A percentile compares a stretch with the other conserved stretches of the same genome.
Conservation (phyloP, 768 basidiomycete species). For the Termitomyces sp. region DNA sequence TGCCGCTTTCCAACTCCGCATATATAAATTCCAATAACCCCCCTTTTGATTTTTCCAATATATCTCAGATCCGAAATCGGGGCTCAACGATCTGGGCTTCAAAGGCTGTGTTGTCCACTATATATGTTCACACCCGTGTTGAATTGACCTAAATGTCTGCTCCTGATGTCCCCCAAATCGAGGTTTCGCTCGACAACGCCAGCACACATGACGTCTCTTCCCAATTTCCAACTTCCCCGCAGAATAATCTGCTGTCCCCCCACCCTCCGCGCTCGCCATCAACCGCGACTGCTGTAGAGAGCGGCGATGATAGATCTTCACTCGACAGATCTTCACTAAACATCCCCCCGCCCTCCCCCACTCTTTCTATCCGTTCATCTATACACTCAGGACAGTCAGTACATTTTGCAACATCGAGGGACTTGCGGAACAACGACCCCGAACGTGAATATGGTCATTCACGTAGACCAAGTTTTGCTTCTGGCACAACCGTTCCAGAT, state of each 20-base stretch:
- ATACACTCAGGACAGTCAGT: conserved; percentile 30
- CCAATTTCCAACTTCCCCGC: background rate
- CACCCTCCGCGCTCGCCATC: conserved; percentile 16
- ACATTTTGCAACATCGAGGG: conserved; percentile 53
- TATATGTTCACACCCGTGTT: too few relatives aligned
- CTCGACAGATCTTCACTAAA: conserved; percentile 5
- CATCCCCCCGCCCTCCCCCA: conserved; percentile 68
- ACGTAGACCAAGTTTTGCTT: conserved; percentile 55
- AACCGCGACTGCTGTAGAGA: conserved; percentile 17
- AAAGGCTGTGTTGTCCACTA: too few relatives aligned
- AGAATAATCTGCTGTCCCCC: conserved; percentile 25
- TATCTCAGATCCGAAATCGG: too few relatives aligned
- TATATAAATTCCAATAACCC: too few relatives aligned
- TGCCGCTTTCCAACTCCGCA: too few relatives aligned
- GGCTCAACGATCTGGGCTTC: too few relatives aligned
- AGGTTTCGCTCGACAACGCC: background rate
- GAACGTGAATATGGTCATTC: conserved; percentile 40
- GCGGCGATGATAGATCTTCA: conserved; percentile 40
- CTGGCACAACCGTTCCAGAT: conserved; percentile 53
- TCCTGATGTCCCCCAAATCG: conserved; percentile 6
- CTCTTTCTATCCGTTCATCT: conserved; percentile 64
- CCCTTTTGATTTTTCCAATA: too few relatives aligned
- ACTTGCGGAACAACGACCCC: conserved; percentile 69
- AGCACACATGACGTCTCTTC: background rate
- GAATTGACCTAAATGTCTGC: background rate